Percentiles rank a stretch among this genome's conserved stretches.
phyloP scores from a whole-genome alignment of 176 grass and related monocot species.

The Musa beccarii region DNA sequence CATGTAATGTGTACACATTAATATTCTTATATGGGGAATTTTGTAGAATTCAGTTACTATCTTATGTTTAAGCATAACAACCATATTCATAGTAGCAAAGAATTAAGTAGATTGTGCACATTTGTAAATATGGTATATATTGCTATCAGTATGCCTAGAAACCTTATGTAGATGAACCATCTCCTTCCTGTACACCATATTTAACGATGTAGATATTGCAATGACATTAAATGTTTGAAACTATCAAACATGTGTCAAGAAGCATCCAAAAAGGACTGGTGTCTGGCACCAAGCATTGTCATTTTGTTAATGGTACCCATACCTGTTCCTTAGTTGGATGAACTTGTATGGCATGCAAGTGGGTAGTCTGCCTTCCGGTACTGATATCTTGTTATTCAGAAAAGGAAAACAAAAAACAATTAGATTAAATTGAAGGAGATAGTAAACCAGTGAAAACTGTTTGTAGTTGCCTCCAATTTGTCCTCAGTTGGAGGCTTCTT shows the following conservation, averaged over 20 bases:
- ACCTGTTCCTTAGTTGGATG: neutral
- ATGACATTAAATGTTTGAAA: neutral
- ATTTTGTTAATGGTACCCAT: neutral
- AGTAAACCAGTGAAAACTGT: neutral
- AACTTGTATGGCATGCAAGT: neutral
- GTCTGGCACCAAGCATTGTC: neutral
- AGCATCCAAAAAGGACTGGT: neutral
- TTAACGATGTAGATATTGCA: neutral
- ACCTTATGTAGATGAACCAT: neutral
- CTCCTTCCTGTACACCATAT: neutral
- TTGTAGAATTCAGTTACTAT: no score
- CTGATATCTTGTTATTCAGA: no score
- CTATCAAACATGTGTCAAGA: neutral
- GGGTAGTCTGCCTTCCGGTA: neutral
- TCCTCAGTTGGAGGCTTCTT: neutral
- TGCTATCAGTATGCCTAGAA: neutral
- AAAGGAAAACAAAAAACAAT: no score
- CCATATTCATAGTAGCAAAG: neutral
- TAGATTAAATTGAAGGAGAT: neutral
- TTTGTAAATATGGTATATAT: neutral
- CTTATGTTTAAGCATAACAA: neutral
- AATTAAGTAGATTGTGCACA: neutral
- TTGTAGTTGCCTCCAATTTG: no score
- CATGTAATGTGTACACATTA: no score
- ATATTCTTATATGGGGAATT: no score